These are phyloP conservation scores for Aureobasidium sp. DNA, from an alignment of 2,329 filamentous ascomycete species.

Conservation along the genomic window DNA sequence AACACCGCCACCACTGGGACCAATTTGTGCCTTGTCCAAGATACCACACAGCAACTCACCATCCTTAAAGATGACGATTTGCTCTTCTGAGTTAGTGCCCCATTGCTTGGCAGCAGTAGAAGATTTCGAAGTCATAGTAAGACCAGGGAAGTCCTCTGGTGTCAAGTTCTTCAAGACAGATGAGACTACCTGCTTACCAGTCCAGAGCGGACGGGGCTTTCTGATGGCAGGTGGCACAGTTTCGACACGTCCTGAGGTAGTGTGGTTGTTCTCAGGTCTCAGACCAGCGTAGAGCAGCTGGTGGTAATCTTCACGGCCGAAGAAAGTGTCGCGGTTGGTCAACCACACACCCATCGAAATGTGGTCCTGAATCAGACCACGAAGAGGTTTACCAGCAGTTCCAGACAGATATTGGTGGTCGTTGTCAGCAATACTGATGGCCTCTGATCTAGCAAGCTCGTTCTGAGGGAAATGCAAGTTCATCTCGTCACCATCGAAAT, in stretches of 20 bases:
- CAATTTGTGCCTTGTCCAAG: slow-evolving; percentile 91
- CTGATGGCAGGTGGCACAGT: slow-evolving; percentile 72
- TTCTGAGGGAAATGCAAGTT: slow-evolving; percentile 99
- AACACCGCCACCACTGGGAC: slow-evolving; percentile 75
- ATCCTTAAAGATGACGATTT: slow-evolving; percentile 69
- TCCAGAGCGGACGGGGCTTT: slow-evolving; percentile 79
- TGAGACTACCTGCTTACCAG: slow-evolving; percentile 90
- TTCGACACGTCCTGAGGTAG: slow-evolving; percentile 70
- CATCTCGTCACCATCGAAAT: slow-evolving; percentile 99
- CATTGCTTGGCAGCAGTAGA: slow-evolving; percentile 72
- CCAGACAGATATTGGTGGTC: slow-evolving; percentile 95
- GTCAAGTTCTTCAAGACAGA: slow-evolving; percentile 89
- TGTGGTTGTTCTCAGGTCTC: slow-evolving; percentile 83
- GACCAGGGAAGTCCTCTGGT: slow-evolving; percentile 62
- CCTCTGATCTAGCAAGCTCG: slow-evolving; percentile 86
- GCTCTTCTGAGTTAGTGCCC: slow-evolving; percentile 67
- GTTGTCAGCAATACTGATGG: slow-evolving; percentile 86
- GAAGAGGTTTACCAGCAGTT: slow-evolving; percentile 83
- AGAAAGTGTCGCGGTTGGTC: slow-evolving; percentile 86
- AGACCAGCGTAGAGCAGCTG: slow-evolving; percentile 88
- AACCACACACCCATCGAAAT: slow-evolving; percentile 89
- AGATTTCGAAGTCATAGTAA: slow-evolving; percentile 72
- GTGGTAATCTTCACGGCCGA: slow-evolving; percentile 79
- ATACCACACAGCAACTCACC: slow-evolving; percentile 86
- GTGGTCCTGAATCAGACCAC: slow-evolving; percentile 97